Percentiles rank a stretch among this genome's conserved stretches.
Conservation (phyloP, 768 basidiomycete species). For the Psilocybe cubensis region DNA sequence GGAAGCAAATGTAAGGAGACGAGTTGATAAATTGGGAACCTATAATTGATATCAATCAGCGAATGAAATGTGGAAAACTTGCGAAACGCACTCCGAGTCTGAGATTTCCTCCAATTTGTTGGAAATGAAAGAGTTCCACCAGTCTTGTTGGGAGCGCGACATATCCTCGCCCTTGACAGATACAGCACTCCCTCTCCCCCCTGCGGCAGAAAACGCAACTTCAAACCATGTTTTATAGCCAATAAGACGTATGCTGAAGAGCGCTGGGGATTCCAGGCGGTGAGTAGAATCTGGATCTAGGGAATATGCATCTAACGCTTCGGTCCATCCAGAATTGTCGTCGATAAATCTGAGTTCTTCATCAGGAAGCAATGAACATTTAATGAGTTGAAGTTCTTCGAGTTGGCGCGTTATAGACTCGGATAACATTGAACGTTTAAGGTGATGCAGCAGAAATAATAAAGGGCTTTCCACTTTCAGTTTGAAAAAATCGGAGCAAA, state of each 20-base stretch:
- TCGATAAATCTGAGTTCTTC: slow-evolving; percentile 54
- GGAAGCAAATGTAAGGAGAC: slow-evolving; percentile 62
- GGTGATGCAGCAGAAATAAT: too few relatives aligned
- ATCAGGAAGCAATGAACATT: slow-evolving; percentile 63
- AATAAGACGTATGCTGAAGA: slow-evolving; percentile 36
- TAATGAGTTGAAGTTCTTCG: slow-evolving; percentile 63
- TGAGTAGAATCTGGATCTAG: neutral
- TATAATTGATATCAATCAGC: slow-evolving; percentile 27
- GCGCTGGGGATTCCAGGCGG: neutral
- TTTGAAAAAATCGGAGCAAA: too few relatives aligned
- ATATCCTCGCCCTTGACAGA: slow-evolving; percentile 52
- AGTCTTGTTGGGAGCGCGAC: slow-evolving; percentile 49
- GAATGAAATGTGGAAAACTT: neutral
- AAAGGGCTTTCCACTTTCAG: too few relatives aligned
- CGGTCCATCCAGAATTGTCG: slow-evolving; percentile 33
- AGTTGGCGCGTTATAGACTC: slow-evolving; percentile 13
- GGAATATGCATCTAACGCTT: slow-evolving; percentile 20
- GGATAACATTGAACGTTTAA: neutral
- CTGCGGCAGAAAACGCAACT: slow-evolving; percentile 18
- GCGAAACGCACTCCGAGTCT: slow-evolving; percentile 32
- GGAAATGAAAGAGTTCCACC: slow-evolving; percentile 46
- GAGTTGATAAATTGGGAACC: slow-evolving; percentile 65
- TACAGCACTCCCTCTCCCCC: slow-evolving; percentile 15
- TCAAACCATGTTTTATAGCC: slow-evolving; percentile 41
- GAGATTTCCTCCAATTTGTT: slow-evolving; percentile 39